These are phyloP conservation scores for Cylindrotheca fusiformis DNA, from an alignment of 108 stramenopile genomes.

Conservation along the genomic window DNA sequence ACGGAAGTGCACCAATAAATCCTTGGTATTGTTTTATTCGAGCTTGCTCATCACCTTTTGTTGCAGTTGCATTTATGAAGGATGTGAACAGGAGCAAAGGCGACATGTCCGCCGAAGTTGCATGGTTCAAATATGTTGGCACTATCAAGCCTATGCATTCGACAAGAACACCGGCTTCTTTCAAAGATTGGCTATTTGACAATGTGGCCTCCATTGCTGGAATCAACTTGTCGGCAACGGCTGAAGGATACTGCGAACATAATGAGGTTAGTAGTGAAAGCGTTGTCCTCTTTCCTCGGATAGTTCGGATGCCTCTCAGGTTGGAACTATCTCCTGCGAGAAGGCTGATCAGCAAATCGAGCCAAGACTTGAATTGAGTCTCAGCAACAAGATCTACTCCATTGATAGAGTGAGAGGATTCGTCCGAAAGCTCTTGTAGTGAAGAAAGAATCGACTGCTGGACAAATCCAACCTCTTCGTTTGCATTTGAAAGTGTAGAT, in stretches of 20 bases:
- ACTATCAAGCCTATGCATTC: conserved; percentile 39
- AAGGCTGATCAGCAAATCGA: conserved; percentile 2
- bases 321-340: neutral
- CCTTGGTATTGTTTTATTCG: conserved; percentile 27
- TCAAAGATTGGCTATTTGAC: conserved; percentile 12
- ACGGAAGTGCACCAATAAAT: conserved; percentile 37
- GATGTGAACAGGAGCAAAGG: conserved; percentile 40
- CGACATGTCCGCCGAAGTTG: conserved; percentile 40
- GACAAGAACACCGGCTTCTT: conserved; percentile 9
- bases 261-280: conserved; percentile 52
- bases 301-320: conserved; percentile 1
- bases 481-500: conserved; percentile 6
- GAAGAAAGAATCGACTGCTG: conserved; percentile 17
- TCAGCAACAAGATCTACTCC: no score
- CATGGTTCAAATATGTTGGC: conserved; percentile 54
- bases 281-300: conserved; percentile 22
- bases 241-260: conserved; percentile 50
- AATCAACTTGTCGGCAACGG: conserved; percentile 53
- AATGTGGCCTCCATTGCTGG: conserved; percentile 48
- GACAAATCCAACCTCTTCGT: conserved; percentile 27
- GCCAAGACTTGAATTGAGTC: conserved; percentile 10
- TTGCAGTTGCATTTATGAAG: conserved; percentile 22
- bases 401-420: no score
- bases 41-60: neutral
- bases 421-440: conserved; percentile 7